Evolutionary conservation across 2,329 filamentous ascomycete species (phyloP), one percentile per base, ranked within the genome.

Genomic region (Ceratocystis diversiconidia): DNA sequence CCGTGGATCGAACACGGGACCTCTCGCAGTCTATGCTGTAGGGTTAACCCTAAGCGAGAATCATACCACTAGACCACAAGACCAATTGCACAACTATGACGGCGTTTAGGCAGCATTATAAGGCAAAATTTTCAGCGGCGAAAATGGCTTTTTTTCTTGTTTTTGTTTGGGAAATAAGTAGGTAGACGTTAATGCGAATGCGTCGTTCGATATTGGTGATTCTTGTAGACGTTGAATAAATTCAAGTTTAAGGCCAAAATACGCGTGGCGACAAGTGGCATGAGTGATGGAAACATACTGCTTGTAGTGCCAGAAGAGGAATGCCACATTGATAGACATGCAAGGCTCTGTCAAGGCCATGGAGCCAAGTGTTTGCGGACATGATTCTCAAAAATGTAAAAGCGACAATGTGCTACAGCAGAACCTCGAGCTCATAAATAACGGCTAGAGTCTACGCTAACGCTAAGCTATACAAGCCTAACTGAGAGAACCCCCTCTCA

Each of bases 61-160:
- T 85, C 82, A 85, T 85, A 85, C 82, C 83, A 80, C 82, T 83
- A 84, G 81, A 83, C 81, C 80, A 83, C 74, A 76, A 76, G 75
- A 77, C 76, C 77, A 44, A 8, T 30, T 17, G 19, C 5, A 19
- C 3, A 0, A 1, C 2, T 7, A 7, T 1, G 2, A 19, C 1
- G 28, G 28, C 32, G 1, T 0, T 32, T 5, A 59, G 8, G 5
- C 0, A 5, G 10, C 2, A 50, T 22, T 50, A 50, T 50, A 22
- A 50, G n/a, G 46, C 46, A 41, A 41, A 15, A 0, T 0, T 32
- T 0, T 32, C 30, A 7, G 30, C 30, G 30, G 30, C 30, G 30
- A 32, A 32, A 32, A 32, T 28, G 28, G 3, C 28, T 4, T 4
- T 28, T 28, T 32, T 32, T 32, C 5, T 32, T 7, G 6, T 5